These are phyloP conservation scores for Mortierella sp. DNA, from an alignment of 371 early-diverging fungal genomes.

Conservation along the genomic window DNA sequence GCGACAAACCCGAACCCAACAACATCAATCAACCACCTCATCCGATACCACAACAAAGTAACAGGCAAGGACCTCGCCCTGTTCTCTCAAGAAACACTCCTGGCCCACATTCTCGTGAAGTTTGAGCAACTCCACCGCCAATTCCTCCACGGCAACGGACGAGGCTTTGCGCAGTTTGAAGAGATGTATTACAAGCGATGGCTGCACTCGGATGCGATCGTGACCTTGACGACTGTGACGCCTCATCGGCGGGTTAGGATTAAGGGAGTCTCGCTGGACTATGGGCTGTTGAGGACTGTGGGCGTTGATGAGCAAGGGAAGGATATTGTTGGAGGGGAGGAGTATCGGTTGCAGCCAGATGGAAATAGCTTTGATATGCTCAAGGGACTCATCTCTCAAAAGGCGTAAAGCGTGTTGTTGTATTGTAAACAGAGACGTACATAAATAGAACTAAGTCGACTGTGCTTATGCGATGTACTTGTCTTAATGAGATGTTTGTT, in stretches of 20 bases:
- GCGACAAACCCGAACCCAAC: constrained; percentile 87
- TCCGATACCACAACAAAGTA: constrained; percentile 66
- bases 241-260: constrained; percentile 72
- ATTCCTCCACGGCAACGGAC: constrained; percentile 65
- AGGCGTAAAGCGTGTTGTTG: constrained; percentile 6
- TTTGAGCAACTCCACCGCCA: constrained; percentile 81
- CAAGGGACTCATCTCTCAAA: constrained; percentile 79
- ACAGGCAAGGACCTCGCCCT: constrained; percentile 60
- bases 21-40: constrained; percentile 85
- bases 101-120: constrained; percentile 80
- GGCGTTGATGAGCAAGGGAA: constrained; percentile 61
- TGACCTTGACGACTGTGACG: constrained; percentile 75
- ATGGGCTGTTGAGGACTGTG: constrained; percentile 83
- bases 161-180: constrained; percentile 83
- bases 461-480: too few species aligned
- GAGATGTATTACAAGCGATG: constrained; percentile 84
- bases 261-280: constrained; percentile 81
- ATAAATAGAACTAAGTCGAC: not conserved
- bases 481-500: too few species aligned
- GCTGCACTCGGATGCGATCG: constrained; percentile 85
- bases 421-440: not conserved
- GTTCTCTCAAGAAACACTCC: constrained; percentile 77
- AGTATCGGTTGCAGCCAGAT: constrained; percentile 89
- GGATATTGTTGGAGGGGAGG: constrained; percentile 59
- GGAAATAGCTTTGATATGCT: constrained; percentile 98